These are phyloP conservation scores for Pseudoturritis turrita DNA, from an alignment of 345 rosid genomes.

Conservation along the genomic window DNA sequence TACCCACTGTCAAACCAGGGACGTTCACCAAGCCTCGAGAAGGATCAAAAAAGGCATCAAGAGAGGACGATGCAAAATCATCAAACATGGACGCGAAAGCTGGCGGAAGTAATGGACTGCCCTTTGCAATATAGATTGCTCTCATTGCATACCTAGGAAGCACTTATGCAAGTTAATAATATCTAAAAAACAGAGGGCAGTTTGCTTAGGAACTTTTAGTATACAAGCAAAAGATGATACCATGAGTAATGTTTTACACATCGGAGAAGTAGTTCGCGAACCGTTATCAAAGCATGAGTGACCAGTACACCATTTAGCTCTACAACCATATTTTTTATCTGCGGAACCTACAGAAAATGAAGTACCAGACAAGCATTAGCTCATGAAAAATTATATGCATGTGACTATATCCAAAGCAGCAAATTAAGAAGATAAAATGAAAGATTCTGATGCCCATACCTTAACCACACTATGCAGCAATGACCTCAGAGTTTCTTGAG, in stretches of 20 bases:
- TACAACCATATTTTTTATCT: slow-evolving; percentile 74
- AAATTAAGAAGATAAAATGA: slow-evolving; percentile 15
- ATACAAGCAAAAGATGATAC: slow-evolving; percentile 32
- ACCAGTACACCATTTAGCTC: slow-evolving; percentile 92
- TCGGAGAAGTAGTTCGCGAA: slow-evolving; percentile 64
- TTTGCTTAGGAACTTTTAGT: neutral
- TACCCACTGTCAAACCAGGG: slow-evolving; percentile 84
- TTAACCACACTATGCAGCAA: slow-evolving; percentile 88
- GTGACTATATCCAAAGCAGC: slow-evolving; percentile 6
- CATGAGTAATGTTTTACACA: slow-evolving; percentile 93
- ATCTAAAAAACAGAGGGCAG: neutral
- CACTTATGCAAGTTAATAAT: slow-evolving; percentile 4
- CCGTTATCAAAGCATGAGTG: slow-evolving; percentile 86
- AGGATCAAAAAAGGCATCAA: slow-evolving; percentile 93
- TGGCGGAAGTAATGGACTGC: slow-evolving; percentile 87
- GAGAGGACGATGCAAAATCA: slow-evolving; percentile 88
- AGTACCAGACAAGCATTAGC: slow-evolving; percentile 3
- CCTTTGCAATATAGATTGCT: slow-evolving; percentile 87
- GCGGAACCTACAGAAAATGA: slow-evolving; percentile 63
- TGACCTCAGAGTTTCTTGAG: slow-evolving; percentile 87
- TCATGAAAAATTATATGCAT: slow-evolving; percentile 10
- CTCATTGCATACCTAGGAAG: slow-evolving; percentile 83
- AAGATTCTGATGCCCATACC: slow-evolving; percentile 40
- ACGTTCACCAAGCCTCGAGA: slow-evolving; percentile 67
- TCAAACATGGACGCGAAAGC: slow-evolving; percentile 83